A percentile compares a stretch with the other conserved stretches of the same genome.
Evolutionary conservation across 805 yeast genomes (phyloP).

Genomic region (Metschnikowia noctiluminum): DNA sequence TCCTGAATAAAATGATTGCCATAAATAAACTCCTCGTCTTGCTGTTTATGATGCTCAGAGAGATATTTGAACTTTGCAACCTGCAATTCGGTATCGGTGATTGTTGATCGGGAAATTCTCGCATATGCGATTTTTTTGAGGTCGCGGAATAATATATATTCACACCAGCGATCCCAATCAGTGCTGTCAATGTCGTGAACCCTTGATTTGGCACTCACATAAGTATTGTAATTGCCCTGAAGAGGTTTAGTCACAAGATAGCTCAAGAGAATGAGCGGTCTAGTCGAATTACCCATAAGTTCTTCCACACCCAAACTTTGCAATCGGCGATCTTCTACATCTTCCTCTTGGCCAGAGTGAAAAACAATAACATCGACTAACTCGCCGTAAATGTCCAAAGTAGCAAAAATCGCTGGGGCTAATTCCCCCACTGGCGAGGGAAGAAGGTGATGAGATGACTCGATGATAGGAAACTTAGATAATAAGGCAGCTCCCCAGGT

Average conservation of each 20-base stretch:
- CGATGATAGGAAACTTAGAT: constrained; percentile 89
- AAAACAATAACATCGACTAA: constrained; percentile 89
- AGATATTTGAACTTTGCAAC: constrained; percentile 83
- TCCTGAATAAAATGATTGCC: constrained; percentile 58
- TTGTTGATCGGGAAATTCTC: constrained; percentile 85
- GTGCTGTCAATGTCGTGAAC: constrained; percentile 92
- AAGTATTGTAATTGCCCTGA: constrained; percentile 87
- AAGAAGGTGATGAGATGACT: constrained; percentile 84
- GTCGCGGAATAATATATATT: constrained; percentile 85
- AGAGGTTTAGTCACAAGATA: constrained; percentile 86
- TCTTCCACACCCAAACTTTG: constrained; percentile 75
- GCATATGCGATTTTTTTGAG: constrained; percentile 90
- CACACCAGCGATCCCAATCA: constrained; percentile 99
- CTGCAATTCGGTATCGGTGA: constrained; percentile 96
- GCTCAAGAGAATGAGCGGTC: constrained; percentile 85
- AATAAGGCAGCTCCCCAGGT: constrained; percentile 96
- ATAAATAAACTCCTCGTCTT: constrained; percentile 42
- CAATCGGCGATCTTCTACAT: constrained; percentile 84
- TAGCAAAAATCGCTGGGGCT: constrained; percentile 98
- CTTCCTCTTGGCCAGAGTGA: constrained; percentile 98
- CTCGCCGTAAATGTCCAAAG: constrained; percentile 85
- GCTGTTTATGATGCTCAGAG: constrained; percentile 29
- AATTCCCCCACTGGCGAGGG: constrained; percentile 98
- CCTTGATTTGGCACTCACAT: constrained; percentile 77
- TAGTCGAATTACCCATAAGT: constrained; percentile 75